Conservation (phyloP, 1,284 basidiomycete species). For the Veloporphyrellus conicus region DNA sequence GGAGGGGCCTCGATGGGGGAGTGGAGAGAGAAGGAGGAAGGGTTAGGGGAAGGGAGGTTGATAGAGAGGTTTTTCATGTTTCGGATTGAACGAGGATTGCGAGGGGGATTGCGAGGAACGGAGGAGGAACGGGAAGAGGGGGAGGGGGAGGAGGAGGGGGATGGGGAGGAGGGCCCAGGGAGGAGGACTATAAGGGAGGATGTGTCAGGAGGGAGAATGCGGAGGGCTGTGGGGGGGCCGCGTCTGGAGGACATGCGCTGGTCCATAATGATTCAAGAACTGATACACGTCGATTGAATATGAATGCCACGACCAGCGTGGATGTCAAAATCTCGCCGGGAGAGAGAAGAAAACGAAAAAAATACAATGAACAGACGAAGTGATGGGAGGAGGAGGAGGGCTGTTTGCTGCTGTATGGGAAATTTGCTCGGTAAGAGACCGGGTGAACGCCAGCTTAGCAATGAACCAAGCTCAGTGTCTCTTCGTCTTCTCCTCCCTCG, state of each 20-base stretch:
- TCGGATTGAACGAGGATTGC: constrained; percentile 44
- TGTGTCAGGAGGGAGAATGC: constrained; percentile 52
- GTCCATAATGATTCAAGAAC: constrained; percentile 20
- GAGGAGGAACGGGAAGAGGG: constrained; percentile 51
- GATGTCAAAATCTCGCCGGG: constrained; percentile 17
- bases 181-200: constrained; percentile 47
- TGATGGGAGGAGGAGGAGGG: constrained; percentile 14
- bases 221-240: constrained; percentile 54
- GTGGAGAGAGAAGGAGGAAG: constrained; percentile 49
- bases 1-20: constrained; percentile 31
- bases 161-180: constrained; percentile 45
- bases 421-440: no score
- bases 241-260: constrained; percentile 44
- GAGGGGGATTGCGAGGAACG: constrained; percentile 40
- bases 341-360: constrained; percentile 2
- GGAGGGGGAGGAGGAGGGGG: constrained; percentile 45
- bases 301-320: constrained; percentile 49
- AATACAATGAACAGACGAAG: constrained; percentile 13
- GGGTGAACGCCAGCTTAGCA: neutral
- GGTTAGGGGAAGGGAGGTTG: constrained; percentile 56
- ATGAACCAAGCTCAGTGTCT: constrained; percentile 46
- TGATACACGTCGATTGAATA: constrained; percentile 30
- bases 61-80: constrained; percentile 77
- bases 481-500: constrained; percentile 50
- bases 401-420: no score